These are phyloP conservation scores for Brassica incana DNA, from an alignment of 345 rosid genomes.

Conservation along the genomic window DNA sequence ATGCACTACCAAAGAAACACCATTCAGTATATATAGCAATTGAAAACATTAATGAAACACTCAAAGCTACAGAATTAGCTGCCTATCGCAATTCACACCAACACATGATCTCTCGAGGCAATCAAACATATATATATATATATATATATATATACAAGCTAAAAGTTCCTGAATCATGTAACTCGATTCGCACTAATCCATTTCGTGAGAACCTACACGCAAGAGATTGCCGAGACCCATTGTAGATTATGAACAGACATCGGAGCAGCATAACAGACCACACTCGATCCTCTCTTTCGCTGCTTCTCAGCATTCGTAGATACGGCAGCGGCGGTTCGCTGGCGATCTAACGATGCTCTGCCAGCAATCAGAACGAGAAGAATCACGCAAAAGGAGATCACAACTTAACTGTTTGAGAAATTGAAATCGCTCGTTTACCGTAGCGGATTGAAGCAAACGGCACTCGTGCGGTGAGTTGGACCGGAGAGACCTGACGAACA, in stretches of 20 bases:
- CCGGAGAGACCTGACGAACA: conserved; percentile 9
- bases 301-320: conserved; percentile 35
- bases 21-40: conserved; percentile 9
- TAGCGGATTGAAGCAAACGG: conserved; percentile 57
- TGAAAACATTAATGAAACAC: not conserved
- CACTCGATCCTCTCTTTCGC: conserved; percentile 51
- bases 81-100: not conserved
- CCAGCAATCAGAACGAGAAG: not conserved
- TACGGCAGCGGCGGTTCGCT: conserved; percentile 24
- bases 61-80: not conserved
- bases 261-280: conserved; percentile 65
- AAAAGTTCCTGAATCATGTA: not conserved
- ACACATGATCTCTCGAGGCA: not conserved
- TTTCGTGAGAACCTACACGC: conserved; percentile 47
- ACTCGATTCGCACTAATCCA: not conserved
- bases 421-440: conserved; percentile 37
- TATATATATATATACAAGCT: too few species aligned
- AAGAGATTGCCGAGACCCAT: conserved; percentile 69
- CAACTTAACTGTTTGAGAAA: not conserved
- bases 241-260: conserved; percentile 56
- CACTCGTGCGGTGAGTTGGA: conserved; percentile 31
- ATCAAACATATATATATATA: not conserved
- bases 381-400: not conserved
- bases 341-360: conserved; percentile 46
- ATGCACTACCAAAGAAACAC: conserved; percentile 44